phyloP scores from a whole-genome alignment of 768 basidiomycete species.

The Lactarius psammicola region DNA sequence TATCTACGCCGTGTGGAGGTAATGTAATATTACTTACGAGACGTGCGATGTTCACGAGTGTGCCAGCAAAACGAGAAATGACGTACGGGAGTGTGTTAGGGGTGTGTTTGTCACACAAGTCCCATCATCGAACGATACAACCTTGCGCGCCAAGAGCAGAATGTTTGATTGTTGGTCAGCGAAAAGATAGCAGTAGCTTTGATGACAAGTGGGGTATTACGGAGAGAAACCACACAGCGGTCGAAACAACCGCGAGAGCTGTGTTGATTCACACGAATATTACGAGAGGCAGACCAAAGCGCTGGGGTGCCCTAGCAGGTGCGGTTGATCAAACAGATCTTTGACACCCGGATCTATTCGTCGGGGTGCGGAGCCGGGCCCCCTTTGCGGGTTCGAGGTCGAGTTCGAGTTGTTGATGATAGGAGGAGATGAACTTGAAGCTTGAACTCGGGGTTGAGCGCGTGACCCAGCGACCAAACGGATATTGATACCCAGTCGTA shows the following conservation, averaged over 20 bases:
- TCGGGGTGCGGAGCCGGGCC: neutral
- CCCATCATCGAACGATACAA: neutral
- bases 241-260: neutral
- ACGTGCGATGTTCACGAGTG: neutral
- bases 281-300: neutral
- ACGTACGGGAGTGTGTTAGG: neutral
- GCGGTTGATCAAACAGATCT: neutral
- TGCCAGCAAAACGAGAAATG: neutral
- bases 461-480: neutral
- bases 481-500: neutral
- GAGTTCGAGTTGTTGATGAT: neutral
- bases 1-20: neutral
- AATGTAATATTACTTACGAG: neutral
- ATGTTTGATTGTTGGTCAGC: neutral
- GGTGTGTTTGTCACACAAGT: neutral
- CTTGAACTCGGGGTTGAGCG: neutral
- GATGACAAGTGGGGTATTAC: neutral
- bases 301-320: neutral
- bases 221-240: neutral
- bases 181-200: neutral
- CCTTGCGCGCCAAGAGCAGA: neutral
- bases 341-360: neutral
- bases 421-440: neutral
- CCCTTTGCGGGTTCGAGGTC: neutral
- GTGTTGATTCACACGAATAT: neutral